A percentile compares a stretch with the other conserved stretches of the same genome.
These are phyloP conservation scores for Sphagnum tenellum DNA, from an alignment of 225 moss, liverwort and hornwort species.

Conservation along the genomic window DNA sequence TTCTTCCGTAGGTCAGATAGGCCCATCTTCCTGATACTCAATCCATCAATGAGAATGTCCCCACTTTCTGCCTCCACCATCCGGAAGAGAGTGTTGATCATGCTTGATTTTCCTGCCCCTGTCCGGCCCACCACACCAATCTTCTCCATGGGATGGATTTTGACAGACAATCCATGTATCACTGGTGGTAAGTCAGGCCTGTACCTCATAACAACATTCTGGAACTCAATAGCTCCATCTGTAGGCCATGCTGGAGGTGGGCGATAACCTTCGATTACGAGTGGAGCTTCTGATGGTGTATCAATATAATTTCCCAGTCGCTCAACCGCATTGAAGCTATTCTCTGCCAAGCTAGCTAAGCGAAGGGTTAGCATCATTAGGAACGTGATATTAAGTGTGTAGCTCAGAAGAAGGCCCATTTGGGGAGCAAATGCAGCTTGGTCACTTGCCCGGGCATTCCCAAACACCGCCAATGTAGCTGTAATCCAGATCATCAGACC, in stretches of 20 bases:
- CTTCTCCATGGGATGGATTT: constrained; percentile 55
- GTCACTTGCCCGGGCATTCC: constrained; percentile 43
- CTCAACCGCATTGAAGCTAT: constrained; percentile 75
- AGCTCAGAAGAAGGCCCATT: constrained; percentile 73
- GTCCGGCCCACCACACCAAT: constrained; percentile 74
- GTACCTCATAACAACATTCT: constrained; percentile 59
- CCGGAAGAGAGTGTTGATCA: constrained; percentile 70
- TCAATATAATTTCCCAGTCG: constrained; percentile 62
- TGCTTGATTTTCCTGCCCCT: constrained; percentile 67
- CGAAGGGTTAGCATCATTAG: constrained; percentile 58
- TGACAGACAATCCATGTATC: constrained; percentile 46
- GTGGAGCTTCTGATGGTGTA: constrained; percentile 48
- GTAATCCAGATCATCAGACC: constrained; percentile 74
- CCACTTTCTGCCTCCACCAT: constrained; percentile 64
- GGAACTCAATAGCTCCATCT: constrained; percentile 44
- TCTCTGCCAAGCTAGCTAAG: constrained; percentile 67
- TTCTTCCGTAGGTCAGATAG: constrained; percentile 45
- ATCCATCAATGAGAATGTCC: constrained; percentile 44
- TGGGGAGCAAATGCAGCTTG: constrained; percentile 67
- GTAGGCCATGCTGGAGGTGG: constrained; percentile 65
- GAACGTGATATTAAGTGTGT: constrained; percentile 60
- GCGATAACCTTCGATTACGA: constrained; percentile 40
- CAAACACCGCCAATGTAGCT: constrained; percentile 55
- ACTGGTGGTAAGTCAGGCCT: constrained; percentile 64
- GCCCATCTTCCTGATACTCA: constrained; percentile 46